These are phyloP conservation scores for Fraxinus xanthoxyloides DNA, from an alignment of 305 asterid genomes.

Conservation along the genomic window DNA sequence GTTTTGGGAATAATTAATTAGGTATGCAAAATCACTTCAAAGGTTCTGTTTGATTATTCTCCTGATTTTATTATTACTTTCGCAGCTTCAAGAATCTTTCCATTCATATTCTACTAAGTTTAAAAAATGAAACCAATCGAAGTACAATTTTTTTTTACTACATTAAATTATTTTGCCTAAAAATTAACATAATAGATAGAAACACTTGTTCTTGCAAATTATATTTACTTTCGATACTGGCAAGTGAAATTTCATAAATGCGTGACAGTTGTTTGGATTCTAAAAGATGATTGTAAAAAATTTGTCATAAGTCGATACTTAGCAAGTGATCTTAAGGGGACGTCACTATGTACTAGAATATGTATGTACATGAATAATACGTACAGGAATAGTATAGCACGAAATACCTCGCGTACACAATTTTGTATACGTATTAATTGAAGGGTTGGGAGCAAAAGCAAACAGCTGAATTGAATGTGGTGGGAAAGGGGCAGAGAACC, in stretches of 20 bases:
- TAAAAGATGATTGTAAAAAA: not conserved
- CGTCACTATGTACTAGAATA: not conserved
- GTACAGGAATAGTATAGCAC: not conserved
- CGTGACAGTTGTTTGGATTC: not conserved
- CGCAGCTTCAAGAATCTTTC: conserved; percentile 24
- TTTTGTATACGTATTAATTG: not conserved
- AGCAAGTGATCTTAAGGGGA: not conserved
- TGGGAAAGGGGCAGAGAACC: conserved; percentile 4
- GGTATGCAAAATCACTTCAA: conserved; percentile 19
- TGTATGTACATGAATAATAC: not conserved
- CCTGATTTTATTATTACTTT: conserved; percentile 22
- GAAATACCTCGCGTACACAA: too few species aligned
- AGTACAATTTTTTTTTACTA: not conserved
- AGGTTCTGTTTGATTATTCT: conserved; percentile 37
- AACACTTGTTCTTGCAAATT: not conserved
- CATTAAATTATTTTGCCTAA: not conserved
- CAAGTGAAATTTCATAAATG: not conserved
- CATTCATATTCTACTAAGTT: conserved; percentile 13
- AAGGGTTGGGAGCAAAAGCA: not conserved
- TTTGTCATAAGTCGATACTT: not conserved
- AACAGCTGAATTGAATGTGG: not conserved
- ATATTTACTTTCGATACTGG: too few species aligned
- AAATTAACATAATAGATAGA: not conserved
- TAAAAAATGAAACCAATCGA: too few species aligned
- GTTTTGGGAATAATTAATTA: conserved; percentile 9